A percentile compares a stretch with the other conserved stretches of the same genome.
Evolutionary conservation across 139 green algal genomes (phyloP).

Genomic region (Picochlorum sp.): DNA sequence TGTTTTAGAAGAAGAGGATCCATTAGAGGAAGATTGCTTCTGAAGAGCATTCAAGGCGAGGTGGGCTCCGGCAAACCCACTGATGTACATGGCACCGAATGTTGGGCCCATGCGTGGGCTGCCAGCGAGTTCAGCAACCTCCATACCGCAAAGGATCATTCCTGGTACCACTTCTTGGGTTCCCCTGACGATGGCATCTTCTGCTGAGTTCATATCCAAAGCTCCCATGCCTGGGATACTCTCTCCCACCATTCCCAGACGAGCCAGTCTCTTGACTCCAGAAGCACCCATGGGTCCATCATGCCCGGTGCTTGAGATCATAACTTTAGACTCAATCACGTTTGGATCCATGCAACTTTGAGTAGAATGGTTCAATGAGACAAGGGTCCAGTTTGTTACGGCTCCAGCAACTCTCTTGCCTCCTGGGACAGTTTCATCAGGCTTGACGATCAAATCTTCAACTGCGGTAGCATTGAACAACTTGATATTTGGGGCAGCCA

Average conservation of each 20-base stretch:
- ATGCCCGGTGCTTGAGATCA: slow-evolving; percentile 87
- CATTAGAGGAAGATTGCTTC: no score
- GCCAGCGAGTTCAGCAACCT: slow-evolving; percentile 69
- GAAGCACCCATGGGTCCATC: slow-evolving; percentile 91
- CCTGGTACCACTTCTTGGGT: slow-evolving; percentile 86
- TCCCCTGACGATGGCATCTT: slow-evolving; percentile 73
- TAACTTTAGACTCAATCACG: slow-evolving; percentile 79
- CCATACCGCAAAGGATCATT: slow-evolving; percentile 94
- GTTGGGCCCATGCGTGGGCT: slow-evolving; percentile 90
- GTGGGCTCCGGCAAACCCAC: slow-evolving; percentile 83
- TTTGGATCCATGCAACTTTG: slow-evolving; percentile 97
- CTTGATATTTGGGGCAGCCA: slow-evolving; percentile 88
- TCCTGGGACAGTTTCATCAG: slow-evolving; percentile 15
- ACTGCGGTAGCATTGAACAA: slow-evolving; percentile 86
- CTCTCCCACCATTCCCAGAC: slow-evolving; percentile 77
- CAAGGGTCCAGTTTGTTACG: slow-evolving; percentile 97
- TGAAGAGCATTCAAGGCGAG: slow-evolving; percentile 72
- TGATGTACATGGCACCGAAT: slow-evolving; percentile 94
- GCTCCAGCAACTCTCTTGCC: slow-evolving; percentile 67
- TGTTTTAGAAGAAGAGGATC: no score
- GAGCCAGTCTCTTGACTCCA: slow-evolving; percentile 82
- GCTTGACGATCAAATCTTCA: slow-evolving; percentile 61
- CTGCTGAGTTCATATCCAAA: slow-evolving; percentile 89
- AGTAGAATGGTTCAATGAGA: slow-evolving; percentile 93
- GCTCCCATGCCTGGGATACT: slow-evolving; percentile 79